Percentiles rank a stretch among this genome's conserved stretches.
These are phyloP conservation scores for Zymoseptoria pseudotritici DNA, from an alignment of 2,329 filamentous ascomycete species.

Conservation along the genomic window DNA sequence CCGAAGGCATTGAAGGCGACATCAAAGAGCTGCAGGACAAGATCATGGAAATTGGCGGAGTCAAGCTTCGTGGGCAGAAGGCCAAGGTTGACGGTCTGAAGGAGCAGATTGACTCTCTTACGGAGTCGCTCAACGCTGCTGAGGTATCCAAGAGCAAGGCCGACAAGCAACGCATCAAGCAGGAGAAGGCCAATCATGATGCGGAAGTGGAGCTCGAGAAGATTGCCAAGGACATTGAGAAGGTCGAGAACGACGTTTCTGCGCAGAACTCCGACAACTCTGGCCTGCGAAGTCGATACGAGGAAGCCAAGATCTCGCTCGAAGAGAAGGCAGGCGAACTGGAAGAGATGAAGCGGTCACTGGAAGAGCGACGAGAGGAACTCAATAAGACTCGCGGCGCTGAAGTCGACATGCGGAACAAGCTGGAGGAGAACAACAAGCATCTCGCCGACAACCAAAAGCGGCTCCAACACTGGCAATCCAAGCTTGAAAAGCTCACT, in stretches of 20 bases:
- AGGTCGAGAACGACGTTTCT: conserved; percentile 68
- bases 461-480: conserved; percentile 75
- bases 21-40: conserved; percentile 90
- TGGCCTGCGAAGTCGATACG: conserved; percentile 63
- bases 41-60: conserved; percentile 97
- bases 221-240: conserved; percentile 64
- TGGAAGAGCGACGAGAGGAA: conserved; percentile 78
- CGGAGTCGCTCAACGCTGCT: conserved; percentile 74
- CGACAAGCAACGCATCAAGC: conserved; percentile 82
- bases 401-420: conserved; percentile 98
- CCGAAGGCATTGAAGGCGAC: conserved; percentile 82
- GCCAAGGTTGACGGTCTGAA: conserved; percentile 84
- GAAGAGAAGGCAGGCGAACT: conserved; percentile 75
- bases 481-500: conserved; percentile 76
- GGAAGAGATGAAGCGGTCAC: conserved; percentile 67
- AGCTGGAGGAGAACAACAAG: conserved; percentile 94
- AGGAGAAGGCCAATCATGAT: conserved; percentile 73
- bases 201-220: conserved; percentile 71
- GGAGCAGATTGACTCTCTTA: conserved; percentile 71
- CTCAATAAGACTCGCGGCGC: conserved; percentile 81
- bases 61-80: conserved; percentile 82
- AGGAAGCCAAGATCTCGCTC: conserved; percentile 71
- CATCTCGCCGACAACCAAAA: conserved; percentile 78
- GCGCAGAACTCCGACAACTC: conserved; percentile 70
- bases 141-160: conserved; percentile 88